These are phyloP conservation scores for Cymbopogon citratus DNA, from an alignment of 176 grass and related monocot genomes.

Conservation along the genomic window DNA sequence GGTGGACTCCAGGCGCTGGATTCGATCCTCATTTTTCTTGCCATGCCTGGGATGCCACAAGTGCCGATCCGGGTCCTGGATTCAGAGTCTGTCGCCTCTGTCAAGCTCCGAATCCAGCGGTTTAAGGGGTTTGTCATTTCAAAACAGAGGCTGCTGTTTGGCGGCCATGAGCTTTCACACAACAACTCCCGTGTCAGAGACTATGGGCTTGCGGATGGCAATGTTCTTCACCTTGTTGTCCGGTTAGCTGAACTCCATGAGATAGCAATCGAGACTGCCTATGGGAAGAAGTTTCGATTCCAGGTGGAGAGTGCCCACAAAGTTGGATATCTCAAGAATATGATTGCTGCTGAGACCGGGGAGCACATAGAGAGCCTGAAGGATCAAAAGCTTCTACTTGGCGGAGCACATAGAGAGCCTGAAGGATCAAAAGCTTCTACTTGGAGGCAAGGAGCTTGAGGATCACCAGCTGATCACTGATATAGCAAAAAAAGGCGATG, in stretches of 20 bases:
- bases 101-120: conserved; percentile 76
- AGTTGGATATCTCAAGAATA: conserved; percentile 52
- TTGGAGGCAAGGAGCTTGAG: conserved; percentile 60
- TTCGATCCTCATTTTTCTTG: conserved; percentile 62
- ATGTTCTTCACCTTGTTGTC: conserved; percentile 64
- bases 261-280: conserved; percentile 52
- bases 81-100: conserved; percentile 60
- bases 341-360: not conserved
- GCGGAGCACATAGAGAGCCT: too few relatives aligned
- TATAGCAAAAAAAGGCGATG: conserved; percentile 61
- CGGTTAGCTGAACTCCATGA: conserved; percentile 53
- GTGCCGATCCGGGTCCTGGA: conserved; percentile 63
- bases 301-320: conserved; percentile 50
- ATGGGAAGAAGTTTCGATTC: conserved; percentile 57
- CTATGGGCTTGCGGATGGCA: conserved; percentile 59
- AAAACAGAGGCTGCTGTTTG: conserved; percentile 66
- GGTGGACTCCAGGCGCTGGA: conserved; percentile 29
- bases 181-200: conserved; percentile 57
- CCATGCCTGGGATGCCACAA: conserved; percentile 41
- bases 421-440: conserved; percentile 50
- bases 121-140: conserved; percentile 62
- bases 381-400: conserved; percentile 22
- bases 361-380: too few relatives aligned
- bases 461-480: conserved; percentile 63
- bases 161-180: conserved; percentile 54